phyloP scores from a whole-genome alignment of 108 stramenopile genomes.

The Skeletonema costatum region DNA sequence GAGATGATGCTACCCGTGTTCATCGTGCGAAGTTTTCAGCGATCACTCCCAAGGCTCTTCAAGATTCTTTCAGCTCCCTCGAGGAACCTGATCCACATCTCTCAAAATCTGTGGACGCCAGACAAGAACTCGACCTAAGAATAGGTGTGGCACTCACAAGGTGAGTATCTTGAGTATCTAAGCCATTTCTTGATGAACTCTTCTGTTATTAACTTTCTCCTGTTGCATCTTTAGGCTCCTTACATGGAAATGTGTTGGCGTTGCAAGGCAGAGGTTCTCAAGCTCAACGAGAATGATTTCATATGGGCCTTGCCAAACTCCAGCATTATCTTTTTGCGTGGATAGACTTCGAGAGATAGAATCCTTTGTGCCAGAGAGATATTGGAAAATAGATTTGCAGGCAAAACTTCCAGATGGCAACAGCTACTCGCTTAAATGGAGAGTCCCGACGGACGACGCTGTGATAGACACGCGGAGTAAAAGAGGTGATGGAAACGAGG shows the following conservation, averaged over 20 bases:
- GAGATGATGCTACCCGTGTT: conserved; percentile 25
- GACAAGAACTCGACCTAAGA: conserved; percentile 79
- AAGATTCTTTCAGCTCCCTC: conserved; percentile 50
- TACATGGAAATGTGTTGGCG: conserved; percentile 54
- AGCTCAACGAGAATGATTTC: conserved; percentile 44
- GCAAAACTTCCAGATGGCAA: not conserved
- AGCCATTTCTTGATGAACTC: not conserved
- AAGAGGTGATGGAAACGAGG: not conserved
- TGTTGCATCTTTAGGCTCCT: conserved; percentile 39
- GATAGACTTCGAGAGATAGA: conserved; percentile 60
- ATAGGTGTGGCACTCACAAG: conserved; percentile 74
- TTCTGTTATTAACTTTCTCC: not conserved
- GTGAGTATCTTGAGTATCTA: not conserved
- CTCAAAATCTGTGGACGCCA: conserved; percentile 71
- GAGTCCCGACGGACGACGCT: not conserved
- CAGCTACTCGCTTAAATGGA: conserved; percentile 12
- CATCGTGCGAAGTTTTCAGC: conserved; percentile 76
- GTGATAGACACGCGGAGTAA: conserved; percentile 16
- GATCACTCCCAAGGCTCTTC: conserved; percentile 61
- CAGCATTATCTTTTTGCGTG: conserved; percentile 77
- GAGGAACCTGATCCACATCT: conserved; percentile 52
- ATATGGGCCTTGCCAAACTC: conserved; percentile 86
- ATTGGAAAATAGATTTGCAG: conserved; percentile 48
- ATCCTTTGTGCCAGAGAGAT: conserved; percentile 54
- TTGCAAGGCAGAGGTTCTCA: conserved; percentile 46